Conservation (phyloP, 163 green algal species). For the Smithsoniella earleae region DNA sequence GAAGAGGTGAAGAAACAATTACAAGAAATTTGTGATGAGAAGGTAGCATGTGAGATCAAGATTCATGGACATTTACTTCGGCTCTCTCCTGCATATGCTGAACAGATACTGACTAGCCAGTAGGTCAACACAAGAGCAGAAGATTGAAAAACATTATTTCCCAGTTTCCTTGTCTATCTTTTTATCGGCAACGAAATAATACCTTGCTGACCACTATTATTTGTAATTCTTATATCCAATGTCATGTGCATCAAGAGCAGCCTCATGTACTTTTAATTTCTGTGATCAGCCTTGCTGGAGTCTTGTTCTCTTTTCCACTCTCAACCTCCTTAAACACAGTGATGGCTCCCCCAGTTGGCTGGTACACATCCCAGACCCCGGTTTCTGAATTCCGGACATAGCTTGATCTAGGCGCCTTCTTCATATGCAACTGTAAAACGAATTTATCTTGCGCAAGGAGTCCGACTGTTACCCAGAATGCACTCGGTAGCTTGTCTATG, state of each 20-base stretch:
- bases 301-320: background rate
- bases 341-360: constrained; percentile 55
- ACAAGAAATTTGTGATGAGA: background rate
- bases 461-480: constrained; percentile 73
- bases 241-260: too few species aligned
- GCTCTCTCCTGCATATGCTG: background rate
- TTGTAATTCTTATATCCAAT: too few species aligned
- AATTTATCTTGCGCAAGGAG: constrained; percentile 60
- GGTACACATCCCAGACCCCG: constrained; percentile 58
- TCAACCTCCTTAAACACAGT: constrained; percentile 38
- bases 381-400: constrained; percentile 44
- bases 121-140: too few species aligned
- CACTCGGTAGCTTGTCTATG: constrained; percentile 36
- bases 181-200: too few species aligned
- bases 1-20: background rate
- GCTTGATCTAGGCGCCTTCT: constrained; percentile 49
- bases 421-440: constrained; percentile 49
- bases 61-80: background rate
- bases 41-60: background rate
- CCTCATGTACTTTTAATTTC: constrained; percentile 5
- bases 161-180: too few species aligned
- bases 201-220: too few species aligned
- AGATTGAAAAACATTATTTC: too few species aligned
- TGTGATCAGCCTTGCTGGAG: background rate
- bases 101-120: too few species aligned